Evolutionary conservation across 495 filamentous ascomycete genomes (phyloP).

Genomic region (Penicillium maclennaniae): DNA sequence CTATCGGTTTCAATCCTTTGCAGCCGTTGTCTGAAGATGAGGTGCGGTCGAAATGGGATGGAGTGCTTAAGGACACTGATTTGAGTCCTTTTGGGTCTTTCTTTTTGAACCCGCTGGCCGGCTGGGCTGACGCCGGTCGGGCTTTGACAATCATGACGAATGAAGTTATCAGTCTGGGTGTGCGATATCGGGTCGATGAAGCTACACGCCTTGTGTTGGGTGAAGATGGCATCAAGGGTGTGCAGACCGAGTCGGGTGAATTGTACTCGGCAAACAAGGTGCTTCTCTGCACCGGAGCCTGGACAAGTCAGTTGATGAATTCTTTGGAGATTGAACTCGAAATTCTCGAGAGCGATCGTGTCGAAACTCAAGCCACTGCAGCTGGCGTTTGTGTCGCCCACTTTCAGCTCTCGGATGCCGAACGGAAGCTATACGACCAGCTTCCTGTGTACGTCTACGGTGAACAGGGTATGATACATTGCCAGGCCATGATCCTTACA

Average conservation of each 20-base stretch:
- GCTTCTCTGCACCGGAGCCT: conserved; percentile 55
- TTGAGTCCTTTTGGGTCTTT: conserved; percentile 22
- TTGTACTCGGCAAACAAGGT: conserved; percentile 38
- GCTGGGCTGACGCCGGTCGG: conserved; percentile 37
- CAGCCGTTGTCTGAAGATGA: conserved; percentile 28
- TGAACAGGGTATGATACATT: conserved; percentile 22
- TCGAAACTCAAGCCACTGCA: conserved; percentile 37
- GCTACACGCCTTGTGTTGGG: conserved; percentile 22
- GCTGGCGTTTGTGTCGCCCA: conserved; percentile 38
- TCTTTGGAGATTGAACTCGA: conserved; percentile 29
- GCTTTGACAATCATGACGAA: conserved; percentile 32
- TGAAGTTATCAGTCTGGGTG: conserved; percentile 28
- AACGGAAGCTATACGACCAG: conserved; percentile 23
- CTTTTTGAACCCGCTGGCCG: conserved; percentile 38
- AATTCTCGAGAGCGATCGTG: conserved; percentile 19
- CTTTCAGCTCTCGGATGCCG: conserved; percentile 28
- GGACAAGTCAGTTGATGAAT: conserved; percentile 41
- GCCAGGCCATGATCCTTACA: neutral
- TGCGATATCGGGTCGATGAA: conserved; percentile 31
- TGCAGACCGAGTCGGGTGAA: conserved; percentile 31
- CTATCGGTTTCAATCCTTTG: conserved; percentile 12
- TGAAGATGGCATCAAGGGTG: conserved; percentile 15
- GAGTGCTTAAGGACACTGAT: conserved; percentile 27
- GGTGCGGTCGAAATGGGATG: conserved; percentile 26
- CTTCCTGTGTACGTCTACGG: conserved; percentile 41